Base-by-base conservation (phyloP, 108 stramenopile genomes). In the Skeletonema potamos region DNA sequence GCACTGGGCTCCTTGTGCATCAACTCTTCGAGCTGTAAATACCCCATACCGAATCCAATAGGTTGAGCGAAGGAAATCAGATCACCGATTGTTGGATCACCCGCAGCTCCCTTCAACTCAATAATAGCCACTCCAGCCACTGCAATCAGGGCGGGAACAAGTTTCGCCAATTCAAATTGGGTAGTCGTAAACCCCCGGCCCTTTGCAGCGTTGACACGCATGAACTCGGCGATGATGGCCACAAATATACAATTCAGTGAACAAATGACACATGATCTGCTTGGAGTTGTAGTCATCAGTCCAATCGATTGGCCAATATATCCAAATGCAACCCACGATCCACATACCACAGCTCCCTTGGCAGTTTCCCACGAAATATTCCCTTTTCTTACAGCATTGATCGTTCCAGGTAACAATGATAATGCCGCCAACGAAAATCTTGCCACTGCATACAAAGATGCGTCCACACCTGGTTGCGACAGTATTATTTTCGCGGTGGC, bases 11-110 rank as follows among this genome's bases (percentile, higher is more conserved):
- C 74, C 74, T 79, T 76, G 13, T 67, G 60, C 86, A 89, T 87
- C 55, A 87, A 41, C 18, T 82, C 79, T 73, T 92, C 91, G 8
- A 92, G 54, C 24, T 74, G 70, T 33, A 92, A 63, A 56, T 92
- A 92, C 12, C 86, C 87, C 82, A 86, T 82, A 4, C 91, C 91
- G 54, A 92, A 92, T 17, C 88, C 91, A 43, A 92, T 81, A 9
- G 91, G 91, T 68, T 92, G 91, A 1, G 86, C 83, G 76, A 92
- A 85, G 28, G 82, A 83, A 39, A 89, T 55, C 11, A 81, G 58
- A 70, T 89, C 87, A 1, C 88, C 91, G 27, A 85, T 66, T 6
- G 84, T 86, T 2, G 86, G 86, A 27, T 55, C 73, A 6, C 85
- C 87, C 26, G 75, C 87, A 5, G 84, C 85, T 27, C 87, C 87